Conservation (phyloP, 805 yeast genomes). For the Yarrowia alimentaria region DNA sequence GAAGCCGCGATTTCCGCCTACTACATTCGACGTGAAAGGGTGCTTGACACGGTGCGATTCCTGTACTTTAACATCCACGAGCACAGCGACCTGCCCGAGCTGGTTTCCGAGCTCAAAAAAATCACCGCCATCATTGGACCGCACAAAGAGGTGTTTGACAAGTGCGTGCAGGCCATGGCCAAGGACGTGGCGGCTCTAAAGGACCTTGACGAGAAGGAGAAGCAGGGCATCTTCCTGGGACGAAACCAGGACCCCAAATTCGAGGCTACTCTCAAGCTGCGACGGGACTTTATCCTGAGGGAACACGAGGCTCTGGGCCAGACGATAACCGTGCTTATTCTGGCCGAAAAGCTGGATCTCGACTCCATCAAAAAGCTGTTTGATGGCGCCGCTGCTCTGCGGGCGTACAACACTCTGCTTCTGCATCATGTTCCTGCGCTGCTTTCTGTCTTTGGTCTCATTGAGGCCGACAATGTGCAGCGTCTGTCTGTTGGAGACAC, state of each 20-base stretch:
- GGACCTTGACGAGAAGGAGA: constrained; percentile 51
- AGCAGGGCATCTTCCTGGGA: constrained; percentile 53
- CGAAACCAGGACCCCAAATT: constrained; percentile 46
- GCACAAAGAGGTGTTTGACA: constrained; percentile 40
- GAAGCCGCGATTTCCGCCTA: constrained; percentile 61
- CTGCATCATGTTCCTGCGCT: constrained; percentile 48
- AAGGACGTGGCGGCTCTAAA: constrained; percentile 56
- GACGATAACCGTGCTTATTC: constrained; percentile 53
- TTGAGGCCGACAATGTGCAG: constrained; percentile 15
- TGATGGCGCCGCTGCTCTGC: constrained; percentile 48
- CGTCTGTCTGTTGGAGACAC: constrained; percentile 13
- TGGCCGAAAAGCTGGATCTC: constrained; percentile 38
- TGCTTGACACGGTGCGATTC: constrained; percentile 49
- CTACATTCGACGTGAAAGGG: constrained; percentile 66
- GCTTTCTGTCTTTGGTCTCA: constrained; percentile 24
- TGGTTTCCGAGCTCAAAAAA: constrained; percentile 12
- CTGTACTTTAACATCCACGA: constrained; percentile 28
- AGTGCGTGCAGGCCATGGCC: constrained; percentile 54
- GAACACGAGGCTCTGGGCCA: constrained; percentile 74
- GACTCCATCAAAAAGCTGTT: constrained; percentile 39
- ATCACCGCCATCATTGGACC: constrained; percentile 20
- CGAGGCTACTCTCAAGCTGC: constrained; percentile 51
- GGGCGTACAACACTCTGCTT: constrained; percentile 61
- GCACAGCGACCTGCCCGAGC: constrained; percentile 1
- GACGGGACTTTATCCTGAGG: constrained; percentile 59